Conservation (phyloP, 1,284 basidiomycete genomes). For the Pascua guehoae region DNA sequence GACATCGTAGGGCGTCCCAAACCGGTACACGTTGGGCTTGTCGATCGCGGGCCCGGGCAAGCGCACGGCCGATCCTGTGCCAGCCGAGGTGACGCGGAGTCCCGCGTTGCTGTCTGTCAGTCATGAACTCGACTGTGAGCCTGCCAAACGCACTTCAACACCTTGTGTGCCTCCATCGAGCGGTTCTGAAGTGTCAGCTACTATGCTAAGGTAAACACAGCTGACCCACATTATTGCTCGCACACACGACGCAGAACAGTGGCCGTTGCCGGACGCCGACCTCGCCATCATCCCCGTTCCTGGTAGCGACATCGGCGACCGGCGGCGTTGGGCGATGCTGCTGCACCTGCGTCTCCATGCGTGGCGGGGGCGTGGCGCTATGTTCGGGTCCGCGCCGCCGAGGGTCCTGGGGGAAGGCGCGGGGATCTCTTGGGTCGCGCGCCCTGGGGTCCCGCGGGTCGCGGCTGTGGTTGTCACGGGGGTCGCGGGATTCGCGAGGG, state of each 20-base stretch:
- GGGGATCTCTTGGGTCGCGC: constrained; percentile 1
- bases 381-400: neutral
- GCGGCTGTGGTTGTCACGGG: neutral
- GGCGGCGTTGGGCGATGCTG: neutral
- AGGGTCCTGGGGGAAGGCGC: neutral
- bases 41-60: constrained; percentile 94
- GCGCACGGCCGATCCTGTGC: constrained; percentile 94
- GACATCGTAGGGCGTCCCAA: constrained; percentile 96
- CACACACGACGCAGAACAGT: constrained; percentile 95
- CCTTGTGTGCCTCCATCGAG: constrained; percentile 97
- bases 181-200: constrained; percentile 66
- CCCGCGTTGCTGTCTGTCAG: constrained; percentile 62
- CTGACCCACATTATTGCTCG: constrained; percentile 81
- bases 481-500: neutral
- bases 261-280: constrained; percentile 53
- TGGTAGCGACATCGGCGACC: neutral
- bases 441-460: constrained; percentile 3
- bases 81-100: constrained; percentile 85
- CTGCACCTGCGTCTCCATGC: neutral
- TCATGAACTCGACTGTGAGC: too few relatives aligned
- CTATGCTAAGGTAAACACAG: neutral
- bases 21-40: constrained; percentile 94
- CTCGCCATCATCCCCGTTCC: constrained; percentile 8
- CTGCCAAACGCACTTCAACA: constrained; percentile 66
- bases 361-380: constrained; percentile 4